Conservation (phyloP, 2,329 filamentous ascomycete genomes). For the Esteya vermicola region DNA sequence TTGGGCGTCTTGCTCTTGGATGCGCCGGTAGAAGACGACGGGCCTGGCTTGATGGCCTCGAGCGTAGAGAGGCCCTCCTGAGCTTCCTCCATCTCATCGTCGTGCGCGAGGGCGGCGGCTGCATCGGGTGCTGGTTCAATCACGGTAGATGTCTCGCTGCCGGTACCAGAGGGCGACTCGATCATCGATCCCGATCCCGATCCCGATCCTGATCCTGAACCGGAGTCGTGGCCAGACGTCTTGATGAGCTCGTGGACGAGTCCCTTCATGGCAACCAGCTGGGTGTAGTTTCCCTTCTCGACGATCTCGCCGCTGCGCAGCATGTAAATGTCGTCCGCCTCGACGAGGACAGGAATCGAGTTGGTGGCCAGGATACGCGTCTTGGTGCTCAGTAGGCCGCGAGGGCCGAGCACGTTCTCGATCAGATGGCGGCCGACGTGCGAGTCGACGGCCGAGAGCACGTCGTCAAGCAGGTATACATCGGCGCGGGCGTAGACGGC, state of each 20-base stretch:
- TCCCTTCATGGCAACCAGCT: conserved; percentile 87
- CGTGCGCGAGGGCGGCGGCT: conserved; percentile 40
- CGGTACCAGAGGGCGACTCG: neutral
- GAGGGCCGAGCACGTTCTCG: conserved; percentile 78
- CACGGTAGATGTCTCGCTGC: conserved; percentile 43
- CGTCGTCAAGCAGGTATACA: conserved; percentile 87
- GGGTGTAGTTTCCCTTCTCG: conserved; percentile 80
- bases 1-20: conserved; percentile 31
- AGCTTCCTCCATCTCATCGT: conserved; percentile 60
- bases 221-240: conserved; percentile 47
- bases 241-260: conserved; percentile 74
- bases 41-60: conserved; percentile 52
- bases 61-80: conserved; percentile 66
- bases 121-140: too few relatives aligned
- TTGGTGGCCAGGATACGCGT: conserved; percentile 92
- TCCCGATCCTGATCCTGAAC: too few relatives aligned
- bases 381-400: conserved; percentile 70
- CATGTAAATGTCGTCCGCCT: conserved; percentile 79
- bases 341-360: conserved; percentile 77
- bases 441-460: conserved; percentile 92
- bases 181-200: conserved; percentile 19
- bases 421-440: conserved; percentile 93
- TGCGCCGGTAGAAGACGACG: too few relatives aligned
- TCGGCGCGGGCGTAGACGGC: conserved; percentile 96
- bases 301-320: conserved; percentile 70